These are phyloP conservation scores for Combretum micranthum DNA, from an alignment of 345 rosid genomes.

Conservation along the genomic window DNA sequence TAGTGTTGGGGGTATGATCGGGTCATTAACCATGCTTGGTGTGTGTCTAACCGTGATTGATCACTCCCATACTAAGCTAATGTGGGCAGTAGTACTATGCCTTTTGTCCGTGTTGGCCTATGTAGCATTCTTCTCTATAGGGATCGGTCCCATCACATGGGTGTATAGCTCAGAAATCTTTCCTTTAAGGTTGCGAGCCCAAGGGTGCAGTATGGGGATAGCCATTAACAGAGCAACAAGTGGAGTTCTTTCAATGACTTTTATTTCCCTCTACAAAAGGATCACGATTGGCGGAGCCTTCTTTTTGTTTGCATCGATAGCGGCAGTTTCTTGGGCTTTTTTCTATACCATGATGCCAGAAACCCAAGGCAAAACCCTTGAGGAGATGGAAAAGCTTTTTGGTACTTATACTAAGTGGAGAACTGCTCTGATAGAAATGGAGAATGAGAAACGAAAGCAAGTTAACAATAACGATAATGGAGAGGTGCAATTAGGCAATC, in stretches of 20 bases:
- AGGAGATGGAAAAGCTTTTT: constrained; percentile 57
- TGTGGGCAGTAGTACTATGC: constrained; percentile 55
- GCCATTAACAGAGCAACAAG: constrained; percentile 56
- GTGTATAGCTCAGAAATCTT: constrained; percentile 74
- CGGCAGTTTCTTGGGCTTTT: constrained; percentile 46
- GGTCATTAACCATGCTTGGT: neutral
- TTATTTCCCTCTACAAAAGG: constrained; percentile 32
- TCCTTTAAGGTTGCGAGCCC: constrained; percentile 67
- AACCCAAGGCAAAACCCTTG: constrained; percentile 59
- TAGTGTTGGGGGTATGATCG: neutral
- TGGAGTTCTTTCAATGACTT: constrained; percentile 47
- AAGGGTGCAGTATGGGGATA: constrained; percentile 58
- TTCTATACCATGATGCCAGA: constrained; percentile 46
- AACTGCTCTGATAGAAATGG: constrained; percentile 18
- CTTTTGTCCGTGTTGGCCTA: constrained; percentile 42
- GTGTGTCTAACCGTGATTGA: neutral
- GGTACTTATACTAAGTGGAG: constrained; percentile 39
- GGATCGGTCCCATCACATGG: constrained; percentile 73
- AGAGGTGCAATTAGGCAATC: too few species aligned
- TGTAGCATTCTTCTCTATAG: constrained; percentile 66
- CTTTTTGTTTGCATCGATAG: constrained; percentile 45
- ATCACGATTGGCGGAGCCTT: constrained; percentile 70
- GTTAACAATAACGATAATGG: neutral
- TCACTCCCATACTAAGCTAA: constrained; percentile 23
- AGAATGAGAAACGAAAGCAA: neutral